Percentiles rank a stretch among this genome's conserved stretches.
Evolutionary conservation across 768 basidiomycete genomes (phyloP).

Genomic region (Neoboletus magnificus): DNA sequence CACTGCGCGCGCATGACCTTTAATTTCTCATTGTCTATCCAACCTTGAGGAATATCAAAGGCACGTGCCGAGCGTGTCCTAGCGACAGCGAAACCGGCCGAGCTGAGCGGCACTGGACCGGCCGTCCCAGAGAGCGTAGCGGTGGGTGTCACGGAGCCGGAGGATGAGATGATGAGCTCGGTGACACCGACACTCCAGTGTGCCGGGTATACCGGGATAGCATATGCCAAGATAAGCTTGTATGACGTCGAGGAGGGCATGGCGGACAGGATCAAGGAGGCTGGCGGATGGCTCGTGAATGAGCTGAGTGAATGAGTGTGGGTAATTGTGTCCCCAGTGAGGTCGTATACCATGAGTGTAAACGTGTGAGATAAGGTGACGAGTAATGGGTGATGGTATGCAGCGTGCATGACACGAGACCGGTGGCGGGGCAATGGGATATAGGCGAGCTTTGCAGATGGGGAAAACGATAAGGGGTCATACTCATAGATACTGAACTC

Average conservation of each 20-base stretch:
- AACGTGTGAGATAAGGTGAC: constrained; percentile 68
- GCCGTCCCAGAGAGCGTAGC: constrained; percentile 1
- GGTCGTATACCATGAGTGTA: constrained; percentile 67
- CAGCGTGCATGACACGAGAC: constrained; percentile 57
- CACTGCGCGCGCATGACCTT: constrained; percentile 69
- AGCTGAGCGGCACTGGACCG: constrained; percentile 11
- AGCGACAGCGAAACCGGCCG: constrained; percentile 44
- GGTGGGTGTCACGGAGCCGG: constrained; percentile 13
- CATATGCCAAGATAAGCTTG: constrained; percentile 72
- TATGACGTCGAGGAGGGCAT: constrained; percentile 52
- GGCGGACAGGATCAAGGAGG: constrained; percentile 73
- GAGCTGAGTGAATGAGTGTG: constrained; percentile 69
- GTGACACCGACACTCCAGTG: constrained; percentile 81
- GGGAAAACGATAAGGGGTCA: constrained; percentile 42
- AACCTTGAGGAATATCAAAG: constrained; percentile 67
- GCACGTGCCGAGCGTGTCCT: constrained; percentile 65
- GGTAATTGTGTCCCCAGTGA: constrained; percentile 48
- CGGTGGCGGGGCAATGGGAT: constrained; percentile 42
- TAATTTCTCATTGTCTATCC: constrained; percentile 66
- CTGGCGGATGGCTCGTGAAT: constrained; percentile 76
- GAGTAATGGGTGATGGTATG: constrained; percentile 76
- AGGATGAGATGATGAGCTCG: constrained; percentile 62
- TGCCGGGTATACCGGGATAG: constrained; percentile 72
- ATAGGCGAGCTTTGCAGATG: constrained; percentile 44
- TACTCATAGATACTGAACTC: constrained; percentile 61